Evolutionary conservation across 2,329 filamentous ascomycete species (phyloP).

Genomic region (Colletotrichum spaethianum): DNA sequence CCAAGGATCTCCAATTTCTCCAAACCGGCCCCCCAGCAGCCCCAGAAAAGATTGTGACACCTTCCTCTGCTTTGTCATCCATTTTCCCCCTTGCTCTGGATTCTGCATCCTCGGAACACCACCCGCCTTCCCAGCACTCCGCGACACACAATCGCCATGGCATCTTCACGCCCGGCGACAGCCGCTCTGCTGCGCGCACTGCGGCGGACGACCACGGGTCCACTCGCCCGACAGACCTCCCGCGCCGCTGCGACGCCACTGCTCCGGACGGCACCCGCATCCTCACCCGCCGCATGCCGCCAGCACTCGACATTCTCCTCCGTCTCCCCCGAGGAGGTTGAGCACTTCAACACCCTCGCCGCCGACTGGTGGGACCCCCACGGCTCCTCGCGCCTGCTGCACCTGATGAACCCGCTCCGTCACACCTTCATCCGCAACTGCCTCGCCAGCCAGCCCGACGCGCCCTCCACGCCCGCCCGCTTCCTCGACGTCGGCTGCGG

Average conservation of each 20-base stretch:
- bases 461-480: constrained; percentile 54
- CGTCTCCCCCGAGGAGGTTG: constrained; percentile 90
- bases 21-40: background rate
- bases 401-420: constrained; percentile 97
- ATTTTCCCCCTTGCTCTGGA: background rate
- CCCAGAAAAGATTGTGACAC: constrained; percentile 21
- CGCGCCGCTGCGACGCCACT: constrained; percentile 17
- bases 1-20: constrained; percentile 15
- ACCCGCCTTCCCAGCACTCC: constrained; percentile 1
- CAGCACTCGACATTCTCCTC: constrained; percentile 67
- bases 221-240: background rate
- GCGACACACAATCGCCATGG: constrained; percentile 24
- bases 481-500: constrained; percentile 97
- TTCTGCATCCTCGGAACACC: constrained; percentile 43
- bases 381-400: constrained; percentile 90
- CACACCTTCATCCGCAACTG: constrained; percentile 91
- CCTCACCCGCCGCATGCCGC: background rate
- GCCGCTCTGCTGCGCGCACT: constrained; percentile 35
- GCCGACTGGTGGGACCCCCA: constrained; percentile 98
- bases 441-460: constrained; percentile 66
- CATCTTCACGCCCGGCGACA: constrained; percentile 39
- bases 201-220: constrained; percentile 17
- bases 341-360: constrained; percentile 94
- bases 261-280: background rate
- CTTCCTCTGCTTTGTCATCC: constrained; percentile 43